Evolutionary conservation across 352 stramenopile species (phyloP), one percentile per base, ranked within the genome.

Genomic region (Pythium brassicae): DNA sequence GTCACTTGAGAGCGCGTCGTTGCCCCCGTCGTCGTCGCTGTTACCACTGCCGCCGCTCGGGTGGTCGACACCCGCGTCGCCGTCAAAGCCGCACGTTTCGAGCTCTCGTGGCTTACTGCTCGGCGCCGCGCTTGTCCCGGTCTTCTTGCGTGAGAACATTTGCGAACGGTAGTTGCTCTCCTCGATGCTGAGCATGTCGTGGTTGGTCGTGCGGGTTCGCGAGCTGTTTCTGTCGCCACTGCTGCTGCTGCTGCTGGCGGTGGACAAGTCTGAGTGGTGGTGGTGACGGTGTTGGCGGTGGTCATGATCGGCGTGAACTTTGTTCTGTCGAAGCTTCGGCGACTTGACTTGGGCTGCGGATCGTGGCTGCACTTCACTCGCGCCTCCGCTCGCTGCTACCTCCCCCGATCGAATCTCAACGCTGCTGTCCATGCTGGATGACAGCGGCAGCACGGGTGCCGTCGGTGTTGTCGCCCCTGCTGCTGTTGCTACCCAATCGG

Each of bases 91-190:
- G 9, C 43, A 45, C 10, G 29, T 23, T 27, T 29, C 32, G 25
- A 60, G 48, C 27, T 81, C 69, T 8, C 69, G 37, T 0, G 59
- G 50, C 20, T 73, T 81, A 17, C 47, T 74, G 63, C 54, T 72
- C 64, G 22, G 59, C 26, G 10, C 19, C 20, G 51, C 50, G 2
- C 52, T 66, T 6, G 56, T 62, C 14, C 64, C 85, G 0, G 63
- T 66, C 61, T 87, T 87, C 53, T 87, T 86, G 2, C 77, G 66
- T 2, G 75, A 82, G 51, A 92, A 92, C 17, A 86, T 53, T 37
- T 82, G 67, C 6, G 76, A 71, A 14, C 78, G 71, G 43, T 83
- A 89, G 10, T 74, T 58, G 37, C 77, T 92, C 61, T 92, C 78
- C 62, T 89, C 78, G 32, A 39, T 78, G 4, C 69, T 83, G 6